Base-by-base conservation (phyloP, 345 rosid genomes). In the Eutrema heterophyllum region DNA sequence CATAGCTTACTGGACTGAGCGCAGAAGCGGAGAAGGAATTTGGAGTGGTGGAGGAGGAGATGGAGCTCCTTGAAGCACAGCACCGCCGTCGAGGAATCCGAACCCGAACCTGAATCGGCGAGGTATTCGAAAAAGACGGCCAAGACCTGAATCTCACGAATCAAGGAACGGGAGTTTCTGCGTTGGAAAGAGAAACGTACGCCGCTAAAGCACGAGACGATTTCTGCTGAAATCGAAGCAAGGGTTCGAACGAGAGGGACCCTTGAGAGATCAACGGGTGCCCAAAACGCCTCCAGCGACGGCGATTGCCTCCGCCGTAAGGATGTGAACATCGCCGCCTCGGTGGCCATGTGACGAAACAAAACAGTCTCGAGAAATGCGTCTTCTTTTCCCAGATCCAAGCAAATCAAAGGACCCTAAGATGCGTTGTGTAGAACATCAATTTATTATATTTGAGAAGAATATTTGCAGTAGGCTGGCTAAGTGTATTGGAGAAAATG, bases 21-120 rank as follows among this genome's bases (percentile, higher is more conserved):
- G 64, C 96, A 89, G 76, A 86, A 84, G 71, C 84, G 86, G 26
- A 93, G 87, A 70, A 93, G 70, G 33, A 93, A 81, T 67, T 91
- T 91, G 30, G 94, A 89, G 68, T 87, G 82, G 71, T 91, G 84
- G 18, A 93, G 81, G 43, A 89, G 75, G 79, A 91, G 79, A 72
- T 89, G 85, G 14, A 87, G 84, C 85, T 90, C 98, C 75, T 89
- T 86, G 50, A 91, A 78, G 72, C 96, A 90, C 44, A 89, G 68
- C 11, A 83, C 10, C 10, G 81, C 84, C 35, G 89, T 64, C 0
- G 46, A 6, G 1, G 43, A 14, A 8, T 0, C 1, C n/a, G 83
- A 67, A 36, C 44, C 44, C 29, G 8, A 68, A 60, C 44, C 80
- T n/a, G 84, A 76, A 14, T 91, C 97, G 67, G 66, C 75, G 79